Percentiles rank a stretch among this genome's conserved stretches.
Conservation (phyloP, 441 rosid genomes). For the California macrophylla region DNA sequence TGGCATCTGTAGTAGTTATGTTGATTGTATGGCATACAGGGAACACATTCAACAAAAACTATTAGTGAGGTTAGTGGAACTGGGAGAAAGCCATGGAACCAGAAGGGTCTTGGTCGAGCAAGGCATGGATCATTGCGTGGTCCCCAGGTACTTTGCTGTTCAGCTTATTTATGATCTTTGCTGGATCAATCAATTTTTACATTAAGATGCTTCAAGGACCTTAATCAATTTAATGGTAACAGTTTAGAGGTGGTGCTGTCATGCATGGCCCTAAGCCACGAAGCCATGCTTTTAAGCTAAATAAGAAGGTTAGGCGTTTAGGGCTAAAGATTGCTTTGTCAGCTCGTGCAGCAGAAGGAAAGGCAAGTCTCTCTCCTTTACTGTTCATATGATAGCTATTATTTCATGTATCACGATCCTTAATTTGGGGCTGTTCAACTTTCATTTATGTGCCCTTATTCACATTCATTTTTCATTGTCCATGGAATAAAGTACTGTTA, state of each 20-base stretch:
- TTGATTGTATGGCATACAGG: slow-evolving; percentile 35
- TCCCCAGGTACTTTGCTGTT: slow-evolving; percentile 50
- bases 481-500: neutral
- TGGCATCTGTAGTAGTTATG: neutral
- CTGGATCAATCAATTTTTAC: slow-evolving; percentile 3
- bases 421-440: neutral
- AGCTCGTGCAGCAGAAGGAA: slow-evolving; percentile 93
- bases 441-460: too few species aligned
- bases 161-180: slow-evolving; percentile 4
- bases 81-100: slow-evolving; percentile 77
- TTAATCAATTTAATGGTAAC: slow-evolving; percentile 21
- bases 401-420: neutral
- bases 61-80: slow-evolving; percentile 91
- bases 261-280: slow-evolving; percentile 93
- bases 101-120: slow-evolving; percentile 83
- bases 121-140: slow-evolving; percentile 86
- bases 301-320: slow-evolving; percentile 75
- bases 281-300: slow-evolving; percentile 80
- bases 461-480: neutral
- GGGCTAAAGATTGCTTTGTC: slow-evolving; percentile 85
- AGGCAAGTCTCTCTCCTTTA: slow-evolving; percentile 35
- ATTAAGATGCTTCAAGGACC: slow-evolving; percentile 5
- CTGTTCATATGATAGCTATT: neutral
- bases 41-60: slow-evolving; percentile 92
- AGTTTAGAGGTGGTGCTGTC: slow-evolving; percentile 81